Evolutionary conservation across 2,329 filamentous ascomycete genomes (phyloP).

Genomic region (Massarina eburnea): DNA sequence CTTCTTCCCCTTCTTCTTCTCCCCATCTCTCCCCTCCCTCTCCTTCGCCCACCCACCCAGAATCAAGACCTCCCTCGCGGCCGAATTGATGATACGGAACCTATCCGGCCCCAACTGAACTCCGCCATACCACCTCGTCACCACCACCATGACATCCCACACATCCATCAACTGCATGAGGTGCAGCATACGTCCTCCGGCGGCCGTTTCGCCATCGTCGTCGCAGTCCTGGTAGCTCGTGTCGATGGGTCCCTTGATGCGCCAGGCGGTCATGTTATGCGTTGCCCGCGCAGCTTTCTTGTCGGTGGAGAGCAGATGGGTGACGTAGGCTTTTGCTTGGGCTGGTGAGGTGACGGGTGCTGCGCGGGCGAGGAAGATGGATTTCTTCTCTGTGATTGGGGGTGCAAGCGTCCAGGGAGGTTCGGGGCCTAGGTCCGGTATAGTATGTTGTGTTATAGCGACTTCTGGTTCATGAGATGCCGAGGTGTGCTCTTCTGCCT

Average conservation of each 20-base stretch:
- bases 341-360: constrained; percentile 68
- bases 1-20: constrained; percentile 40
- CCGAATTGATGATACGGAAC: constrained; percentile 87
- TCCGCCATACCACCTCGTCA: constrained; percentile 94
- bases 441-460: constrained; percentile 7
- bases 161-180: constrained; percentile 93
- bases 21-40: constrained; percentile 37
- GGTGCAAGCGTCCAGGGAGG: constrained; percentile 75
- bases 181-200: constrained; percentile 80
- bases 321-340: constrained; percentile 71
- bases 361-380: constrained; percentile 80
- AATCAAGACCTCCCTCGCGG: constrained; percentile 80
- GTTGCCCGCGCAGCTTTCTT: constrained; percentile 83
- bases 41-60: constrained; percentile 70
- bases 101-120: constrained; percentile 84
- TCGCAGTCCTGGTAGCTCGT: constrained; percentile 83
- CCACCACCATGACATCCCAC: constrained; percentile 90
- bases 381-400: constrained; percentile 77
- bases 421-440: constrained; percentile 40
- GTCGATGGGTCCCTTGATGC: constrained; percentile 65
- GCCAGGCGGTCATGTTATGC: constrained; percentile 95
- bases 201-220: constrained; percentile 93
- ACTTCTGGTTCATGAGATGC: constrained; percentile 5
- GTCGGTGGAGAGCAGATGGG: constrained; percentile 77
- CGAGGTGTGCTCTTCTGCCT: constrained; percentile 41